Percentiles rank a stretch among this genome's conserved stretches.
phyloP scores from a whole-genome alignment of 805 yeast genomes.

The Dipodascus geniculatus region DNA sequence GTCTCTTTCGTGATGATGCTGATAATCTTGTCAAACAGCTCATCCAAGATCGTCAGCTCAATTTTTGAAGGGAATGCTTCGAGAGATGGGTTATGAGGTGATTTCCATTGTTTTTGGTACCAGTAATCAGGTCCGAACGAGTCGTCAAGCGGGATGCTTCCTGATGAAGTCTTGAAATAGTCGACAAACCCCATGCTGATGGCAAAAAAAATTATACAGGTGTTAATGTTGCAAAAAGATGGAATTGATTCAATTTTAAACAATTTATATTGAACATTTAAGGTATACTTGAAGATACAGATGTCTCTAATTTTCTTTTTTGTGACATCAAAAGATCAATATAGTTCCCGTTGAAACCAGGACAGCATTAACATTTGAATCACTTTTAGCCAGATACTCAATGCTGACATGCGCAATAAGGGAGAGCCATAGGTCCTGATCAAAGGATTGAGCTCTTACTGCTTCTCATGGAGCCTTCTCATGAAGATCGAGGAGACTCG shows the following conservation, averaged over 20 bases:
- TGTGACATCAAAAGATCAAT: neutral
- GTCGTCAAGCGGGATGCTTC: neutral
- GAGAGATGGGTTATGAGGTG: neutral
- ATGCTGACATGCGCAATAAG: neutral
- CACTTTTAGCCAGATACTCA: neutral
- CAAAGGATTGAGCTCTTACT: too few species aligned
- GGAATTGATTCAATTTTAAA: too few species aligned
- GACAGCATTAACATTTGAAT: neutral
- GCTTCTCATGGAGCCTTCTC: too few species aligned
- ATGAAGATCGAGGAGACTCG: too few species aligned
- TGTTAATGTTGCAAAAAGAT: neutral
- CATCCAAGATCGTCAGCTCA: neutral
- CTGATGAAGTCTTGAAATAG: neutral
- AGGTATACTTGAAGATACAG: too few species aligned
- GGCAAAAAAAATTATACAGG: too few species aligned
- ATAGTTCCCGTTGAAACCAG: neutral
- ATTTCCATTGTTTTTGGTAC: neutral
- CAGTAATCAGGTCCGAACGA: neutral
- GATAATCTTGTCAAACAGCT: neutral
- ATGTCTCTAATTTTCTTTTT: neutral
- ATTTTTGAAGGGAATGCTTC: neutral
- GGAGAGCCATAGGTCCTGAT: neutral
- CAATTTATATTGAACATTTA: too few species aligned
- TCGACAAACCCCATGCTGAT: neutral
- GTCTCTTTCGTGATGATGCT: neutral